Percentiles rank a stretch among this genome's conserved stretches.
These are phyloP conservation scores for Termitomyces sp. DNA, from an alignment of 768 basidiomycete species.

Conservation along the genomic window DNA sequence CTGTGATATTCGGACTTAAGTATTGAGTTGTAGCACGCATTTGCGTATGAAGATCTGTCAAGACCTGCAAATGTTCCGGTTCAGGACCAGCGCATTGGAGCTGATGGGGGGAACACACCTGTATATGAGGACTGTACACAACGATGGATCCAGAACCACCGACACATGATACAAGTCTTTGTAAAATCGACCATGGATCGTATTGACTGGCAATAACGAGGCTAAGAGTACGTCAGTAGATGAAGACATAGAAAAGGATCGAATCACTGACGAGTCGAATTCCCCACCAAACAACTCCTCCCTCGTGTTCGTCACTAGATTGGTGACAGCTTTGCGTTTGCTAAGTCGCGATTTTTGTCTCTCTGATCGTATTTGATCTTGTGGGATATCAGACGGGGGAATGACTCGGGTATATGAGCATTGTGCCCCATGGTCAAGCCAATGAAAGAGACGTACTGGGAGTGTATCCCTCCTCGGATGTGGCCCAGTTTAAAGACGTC, in stretches of 20 bases:
- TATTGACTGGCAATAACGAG: constrained; percentile 81
- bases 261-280: constrained; percentile 71
- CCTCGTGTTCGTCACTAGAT: constrained; percentile 55
- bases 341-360: constrained; percentile 64
- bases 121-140: constrained; percentile 77
- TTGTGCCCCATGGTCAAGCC: not conserved
- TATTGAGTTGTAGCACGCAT: constrained; percentile 63
- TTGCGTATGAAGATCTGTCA: constrained; percentile 72
- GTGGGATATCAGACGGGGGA: constrained; percentile 52
- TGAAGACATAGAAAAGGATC: not conserved
- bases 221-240: constrained; percentile 28
- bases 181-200: constrained; percentile 77
- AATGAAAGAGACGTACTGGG: constrained; percentile 40
- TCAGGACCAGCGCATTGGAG: not conserved
- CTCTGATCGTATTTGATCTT: constrained; percentile 61
- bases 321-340: constrained; percentile 72
- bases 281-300: constrained; percentile 82
- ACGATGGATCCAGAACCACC: constrained; percentile 84
- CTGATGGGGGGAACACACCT: constrained; percentile 39
- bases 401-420: constrained; percentile 35
- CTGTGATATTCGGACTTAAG: constrained; percentile 75
- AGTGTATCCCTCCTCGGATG: constrained; percentile 70
- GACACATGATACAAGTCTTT: constrained; percentile 69
- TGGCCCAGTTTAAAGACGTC: constrained; percentile 85
- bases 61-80: constrained; percentile 37